Evolutionary conservation across 176 grass and related monocot species (phyloP).

Genomic region (Triticum dicoccoides): DNA sequence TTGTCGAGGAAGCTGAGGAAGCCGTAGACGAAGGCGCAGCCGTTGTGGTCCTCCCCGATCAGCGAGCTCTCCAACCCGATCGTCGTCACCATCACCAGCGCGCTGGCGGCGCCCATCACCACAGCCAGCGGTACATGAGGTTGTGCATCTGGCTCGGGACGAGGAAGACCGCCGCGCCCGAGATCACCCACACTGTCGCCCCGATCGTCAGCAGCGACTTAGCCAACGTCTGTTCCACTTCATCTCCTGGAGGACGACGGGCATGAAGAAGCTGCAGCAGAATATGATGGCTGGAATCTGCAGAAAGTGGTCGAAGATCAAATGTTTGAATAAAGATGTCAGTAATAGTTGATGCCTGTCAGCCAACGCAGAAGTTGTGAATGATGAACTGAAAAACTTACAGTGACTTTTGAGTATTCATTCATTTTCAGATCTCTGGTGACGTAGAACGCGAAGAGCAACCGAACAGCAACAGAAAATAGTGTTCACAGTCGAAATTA

Average conservation of each 20-base stretch:
- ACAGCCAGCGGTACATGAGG: constrained; percentile 66
- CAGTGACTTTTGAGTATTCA: constrained; percentile 54
- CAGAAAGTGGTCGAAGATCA: not conserved
- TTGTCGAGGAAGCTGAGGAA: constrained; percentile 76
- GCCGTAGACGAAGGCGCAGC: constrained; percentile 60
- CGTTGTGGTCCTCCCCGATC: constrained; percentile 60
- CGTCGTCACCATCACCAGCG: constrained; percentile 55
- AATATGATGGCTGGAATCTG: constrained; percentile 71
- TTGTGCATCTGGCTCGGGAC: constrained; percentile 52
- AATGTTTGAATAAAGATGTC: not conserved
- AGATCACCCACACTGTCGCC: constrained; percentile 62
- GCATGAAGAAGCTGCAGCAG: constrained; percentile 65
- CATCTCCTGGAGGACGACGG: constrained; percentile 55
- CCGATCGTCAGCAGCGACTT: constrained; percentile 50
- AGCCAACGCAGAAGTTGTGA: not conserved
- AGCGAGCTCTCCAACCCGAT: constrained; percentile 57
- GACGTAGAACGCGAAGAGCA: constrained; percentile 61
- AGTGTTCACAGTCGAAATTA: not conserved
- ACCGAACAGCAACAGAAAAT: constrained; percentile 20
- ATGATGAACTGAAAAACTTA: constrained; percentile 9
- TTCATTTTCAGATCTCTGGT: constrained; percentile 65
- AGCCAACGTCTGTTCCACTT: constrained; percentile 56
- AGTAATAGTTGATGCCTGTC: not conserved
- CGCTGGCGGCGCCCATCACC: constrained; percentile 58
- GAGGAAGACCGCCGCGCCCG: constrained; percentile 47